Evolutionary conservation across 2,329 filamentous ascomycete genomes (phyloP).

Genomic region (Calonectria ilicicola): DNA sequence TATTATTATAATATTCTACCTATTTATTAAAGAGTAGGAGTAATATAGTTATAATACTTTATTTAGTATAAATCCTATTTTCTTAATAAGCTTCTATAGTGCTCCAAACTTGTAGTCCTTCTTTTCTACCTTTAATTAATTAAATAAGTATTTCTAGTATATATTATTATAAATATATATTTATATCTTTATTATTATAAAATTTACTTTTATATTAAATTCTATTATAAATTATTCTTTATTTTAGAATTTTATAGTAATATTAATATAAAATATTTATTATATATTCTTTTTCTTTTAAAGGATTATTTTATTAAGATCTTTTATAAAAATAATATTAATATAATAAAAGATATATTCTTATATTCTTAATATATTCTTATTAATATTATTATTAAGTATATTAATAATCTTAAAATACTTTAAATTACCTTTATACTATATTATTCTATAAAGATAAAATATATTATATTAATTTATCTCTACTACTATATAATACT

Average conservation of each 20-base stretch:
- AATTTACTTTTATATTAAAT: too few species aligned
- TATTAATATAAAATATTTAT: not conserved
- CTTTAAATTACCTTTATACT: too few species aligned
- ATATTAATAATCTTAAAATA: too few species aligned
- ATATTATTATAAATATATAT: not conserved
- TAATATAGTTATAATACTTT: not conserved
- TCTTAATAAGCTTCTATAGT: too few species aligned
- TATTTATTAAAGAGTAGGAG: constrained; percentile 5
- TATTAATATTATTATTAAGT: not conserved
- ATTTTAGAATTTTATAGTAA: not conserved
- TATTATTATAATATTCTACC: not conserved
- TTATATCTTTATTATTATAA: not conserved
- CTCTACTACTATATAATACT: not conserved
- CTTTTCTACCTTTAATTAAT: not conserved
- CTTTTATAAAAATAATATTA: constrained; percentile 8
- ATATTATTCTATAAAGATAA: too few species aligned
- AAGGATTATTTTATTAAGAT: not conserved
- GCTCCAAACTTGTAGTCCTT: not conserved
- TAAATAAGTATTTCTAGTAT: constrained; percentile 14
- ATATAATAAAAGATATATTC: not conserved
- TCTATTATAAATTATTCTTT: too few species aligned
- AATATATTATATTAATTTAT: not conserved
- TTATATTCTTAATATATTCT: not conserved
- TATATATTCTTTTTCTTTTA: not conserved
- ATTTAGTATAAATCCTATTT: not conserved